Conservation (phyloP, 164 flowering plant genomes). For the Chloranthus sessilifolius region DNA sequence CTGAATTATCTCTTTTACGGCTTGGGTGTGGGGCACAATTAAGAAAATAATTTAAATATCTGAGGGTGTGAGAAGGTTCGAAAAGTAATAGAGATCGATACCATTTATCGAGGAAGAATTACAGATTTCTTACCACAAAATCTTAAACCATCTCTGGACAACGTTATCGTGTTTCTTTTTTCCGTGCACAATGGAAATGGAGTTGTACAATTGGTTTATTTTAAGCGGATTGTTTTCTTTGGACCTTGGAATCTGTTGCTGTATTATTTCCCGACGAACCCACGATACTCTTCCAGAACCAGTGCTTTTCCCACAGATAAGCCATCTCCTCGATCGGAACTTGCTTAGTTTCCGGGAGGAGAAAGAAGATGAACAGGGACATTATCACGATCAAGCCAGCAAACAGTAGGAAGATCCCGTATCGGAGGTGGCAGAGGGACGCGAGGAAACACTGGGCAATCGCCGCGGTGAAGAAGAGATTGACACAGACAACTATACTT, state of each 20-base stretch:
- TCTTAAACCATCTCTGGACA: too few species aligned
- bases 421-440: slow-evolving; percentile 69
- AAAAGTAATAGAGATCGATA: too few species aligned
- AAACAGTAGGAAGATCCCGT: slow-evolving; percentile 80
- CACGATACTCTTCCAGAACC: slow-evolving; percentile 62
- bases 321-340: slow-evolving; percentile 83
- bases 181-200: too few species aligned
- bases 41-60: too few species aligned
- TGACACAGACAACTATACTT: slow-evolving; percentile 79
- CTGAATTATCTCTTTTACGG: too few species aligned
- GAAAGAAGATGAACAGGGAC: slow-evolving; percentile 69
- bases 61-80: too few species aligned
- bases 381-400: slow-evolving; percentile 54
- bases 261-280: slow-evolving; percentile 4
- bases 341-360: slow-evolving; percentile 89
- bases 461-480: slow-evolving; percentile 77
- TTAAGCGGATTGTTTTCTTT: too few species aligned
- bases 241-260: not conserved
- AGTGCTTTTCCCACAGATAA: slow-evolving; percentile 54
- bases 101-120: too few species aligned
- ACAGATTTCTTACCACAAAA: too few species aligned
- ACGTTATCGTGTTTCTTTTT: too few species aligned
- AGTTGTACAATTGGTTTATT: too few species aligned
- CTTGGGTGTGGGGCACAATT: too few species aligned
- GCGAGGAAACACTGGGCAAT: slow-evolving; percentile 79